A percentile compares a stretch with the other conserved stretches of the same genome.
These are phyloP conservation scores for Bassia scoparia DNA, from an alignment of 148 eudicot species.

Conservation along the genomic window DNA sequence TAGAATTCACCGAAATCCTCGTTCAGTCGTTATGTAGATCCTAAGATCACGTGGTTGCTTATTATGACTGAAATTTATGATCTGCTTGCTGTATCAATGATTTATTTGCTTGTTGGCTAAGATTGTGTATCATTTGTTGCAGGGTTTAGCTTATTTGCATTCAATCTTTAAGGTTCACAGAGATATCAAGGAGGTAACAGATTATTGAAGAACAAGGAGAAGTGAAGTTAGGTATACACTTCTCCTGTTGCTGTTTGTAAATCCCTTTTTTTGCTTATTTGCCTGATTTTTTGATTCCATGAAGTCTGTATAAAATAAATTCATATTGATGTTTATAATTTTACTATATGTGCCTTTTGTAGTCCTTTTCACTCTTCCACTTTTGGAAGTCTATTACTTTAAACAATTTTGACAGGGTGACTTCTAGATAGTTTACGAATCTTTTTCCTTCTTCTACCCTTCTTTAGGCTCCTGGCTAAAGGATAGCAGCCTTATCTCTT, in stretches of 20 bases:
- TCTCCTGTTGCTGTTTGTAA: neutral
- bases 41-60: too few relatives aligned
- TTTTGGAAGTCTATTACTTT: neutral
- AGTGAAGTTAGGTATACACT: slow-evolving; percentile 75
- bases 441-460: neutral
- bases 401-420: neutral
- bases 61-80: too few relatives aligned
- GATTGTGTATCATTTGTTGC: slow-evolving; percentile 22
- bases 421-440: neutral
- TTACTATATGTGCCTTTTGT: too few relatives aligned
- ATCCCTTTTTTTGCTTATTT: neutral
- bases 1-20: too few relatives aligned
- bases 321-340: neutral
- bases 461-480: too few relatives aligned
- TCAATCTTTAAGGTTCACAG: slow-evolving; percentile 96
- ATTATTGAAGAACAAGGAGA: slow-evolving; percentile 97
- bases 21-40: too few relatives aligned
- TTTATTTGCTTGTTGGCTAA: slow-evolving; percentile 2
- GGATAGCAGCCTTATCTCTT: too few relatives aligned
- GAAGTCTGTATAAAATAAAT: neutral
- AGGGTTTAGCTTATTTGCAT: slow-evolving; percentile 96
- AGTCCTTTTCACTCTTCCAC: neutral
- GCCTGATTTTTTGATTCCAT: neutral
- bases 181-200: slow-evolving; percentile 96
- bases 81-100: too few relatives aligned